A percentile compares a stretch with the other conserved stretches of the same genome.
Conservation (phyloP, 2,329 filamentous ascomycete genomes). For the Nemania sp. region DNA sequence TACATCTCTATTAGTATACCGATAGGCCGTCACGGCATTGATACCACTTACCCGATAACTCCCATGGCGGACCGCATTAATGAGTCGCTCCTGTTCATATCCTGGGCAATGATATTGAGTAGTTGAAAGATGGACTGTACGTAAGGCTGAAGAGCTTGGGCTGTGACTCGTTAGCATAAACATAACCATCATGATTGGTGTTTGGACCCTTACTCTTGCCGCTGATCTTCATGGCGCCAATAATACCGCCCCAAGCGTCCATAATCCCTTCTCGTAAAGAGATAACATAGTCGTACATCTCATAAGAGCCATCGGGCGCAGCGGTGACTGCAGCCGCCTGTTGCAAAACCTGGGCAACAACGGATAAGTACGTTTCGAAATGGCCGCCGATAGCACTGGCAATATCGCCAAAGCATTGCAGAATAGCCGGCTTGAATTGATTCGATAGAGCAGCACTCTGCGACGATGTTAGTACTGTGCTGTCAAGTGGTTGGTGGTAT, state of each 20-base stretch:
- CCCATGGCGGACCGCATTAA: slow-evolving; percentile 95
- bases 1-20: slow-evolving; percentile 47
- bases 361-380: slow-evolving; percentile 90
- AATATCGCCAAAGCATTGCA: slow-evolving; percentile 98
- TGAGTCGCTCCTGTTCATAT: slow-evolving; percentile 87
- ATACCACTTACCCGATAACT: slow-evolving; percentile 79
- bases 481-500: background rate
- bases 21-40: background rate
- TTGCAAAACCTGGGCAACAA: slow-evolving; percentile 92
- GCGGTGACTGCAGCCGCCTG: slow-evolving; percentile 86
- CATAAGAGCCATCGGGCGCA: slow-evolving; percentile 79
- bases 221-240: slow-evolving; percentile 88
- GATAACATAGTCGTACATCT: slow-evolving; percentile 96
- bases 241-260: slow-evolving; percentile 98
- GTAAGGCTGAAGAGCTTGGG: slow-evolving; percentile 73
- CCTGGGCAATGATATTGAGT: slow-evolving; percentile 77
- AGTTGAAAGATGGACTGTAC: slow-evolving; percentile 87
- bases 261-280: slow-evolving; percentile 96
- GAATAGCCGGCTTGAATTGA: slow-evolving; percentile 96
- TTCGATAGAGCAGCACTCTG: slow-evolving; percentile 86
- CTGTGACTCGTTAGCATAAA: slow-evolving; percentile 51
- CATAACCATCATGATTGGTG: slow-evolving; percentile 22
- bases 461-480: slow-evolving; percentile 40
- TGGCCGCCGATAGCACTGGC: slow-evolving; percentile 89
- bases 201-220: slow-evolving; percentile 66